Conservation (phyloP, 768 basidiomycete species). For the Tricholomella constricta region DNA sequence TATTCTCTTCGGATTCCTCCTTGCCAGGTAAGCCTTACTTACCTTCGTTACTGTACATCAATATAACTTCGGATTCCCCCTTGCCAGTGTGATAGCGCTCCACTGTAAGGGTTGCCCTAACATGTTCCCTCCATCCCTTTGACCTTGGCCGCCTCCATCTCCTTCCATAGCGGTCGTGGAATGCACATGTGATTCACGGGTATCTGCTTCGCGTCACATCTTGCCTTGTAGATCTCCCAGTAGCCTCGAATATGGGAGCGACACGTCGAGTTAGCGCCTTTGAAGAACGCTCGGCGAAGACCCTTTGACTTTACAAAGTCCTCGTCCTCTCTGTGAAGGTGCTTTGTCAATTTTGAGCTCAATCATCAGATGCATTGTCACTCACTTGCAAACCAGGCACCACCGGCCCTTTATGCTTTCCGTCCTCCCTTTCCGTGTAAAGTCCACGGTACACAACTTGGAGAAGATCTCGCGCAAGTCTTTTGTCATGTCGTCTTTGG, state of each 20-base stretch:
- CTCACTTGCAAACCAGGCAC: slow-evolving; percentile 3
- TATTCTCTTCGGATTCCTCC: too few relatives aligned
- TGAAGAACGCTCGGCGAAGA: not conserved
- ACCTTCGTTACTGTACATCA: too few relatives aligned
- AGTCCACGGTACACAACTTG: slow-evolving; percentile 12
- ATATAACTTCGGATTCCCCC: too few relatives aligned
- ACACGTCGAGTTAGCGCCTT: not conserved
- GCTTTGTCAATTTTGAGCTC: not conserved
- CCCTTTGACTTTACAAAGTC: not conserved
- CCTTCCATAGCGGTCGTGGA: not conserved
- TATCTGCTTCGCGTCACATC: not conserved
- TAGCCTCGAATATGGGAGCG: not conserved
- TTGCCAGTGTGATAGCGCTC: too few relatives aligned
- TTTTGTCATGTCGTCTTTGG: not conserved
- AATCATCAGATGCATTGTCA: not conserved
- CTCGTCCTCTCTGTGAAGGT: not conserved
- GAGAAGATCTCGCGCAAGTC: not conserved
- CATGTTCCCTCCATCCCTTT: not conserved
- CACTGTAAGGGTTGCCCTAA: too few relatives aligned
- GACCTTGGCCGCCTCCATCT: not conserved
- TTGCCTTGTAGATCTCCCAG: not conserved
- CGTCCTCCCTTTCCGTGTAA: slow-evolving; percentile 10
- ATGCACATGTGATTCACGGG: not conserved
- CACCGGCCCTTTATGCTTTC: not conserved
- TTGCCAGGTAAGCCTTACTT: too few relatives aligned